Evolutionary conservation across 2,329 filamentous ascomycete species (phyloP).

Genomic region (Pezicula carpinea): DNA sequence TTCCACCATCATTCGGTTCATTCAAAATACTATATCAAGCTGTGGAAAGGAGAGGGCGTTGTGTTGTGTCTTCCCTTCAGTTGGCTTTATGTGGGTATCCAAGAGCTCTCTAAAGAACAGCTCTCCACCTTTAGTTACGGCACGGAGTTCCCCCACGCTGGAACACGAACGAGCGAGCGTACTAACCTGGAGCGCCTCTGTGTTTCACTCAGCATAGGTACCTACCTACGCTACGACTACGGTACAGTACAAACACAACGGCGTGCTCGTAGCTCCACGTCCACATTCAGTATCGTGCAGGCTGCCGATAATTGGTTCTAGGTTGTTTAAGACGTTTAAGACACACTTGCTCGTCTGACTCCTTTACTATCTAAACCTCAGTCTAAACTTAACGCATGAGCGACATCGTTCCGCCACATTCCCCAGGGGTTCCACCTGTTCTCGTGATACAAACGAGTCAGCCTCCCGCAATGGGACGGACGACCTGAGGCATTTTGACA

Average conservation of each 20-base stretch:
- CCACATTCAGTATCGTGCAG: too few relatives aligned
- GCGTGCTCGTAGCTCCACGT: background rate
- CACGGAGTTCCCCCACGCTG: background rate
- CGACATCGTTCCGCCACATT: too few relatives aligned
- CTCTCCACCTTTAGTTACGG: constrained; percentile 1
- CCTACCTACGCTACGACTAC: too few relatives aligned
- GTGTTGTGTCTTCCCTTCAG: background rate
- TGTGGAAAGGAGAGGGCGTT: background rate
- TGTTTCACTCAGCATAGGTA: background rate
- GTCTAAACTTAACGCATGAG: background rate
- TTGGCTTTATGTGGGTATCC: background rate
- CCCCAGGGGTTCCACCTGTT: too few relatives aligned
- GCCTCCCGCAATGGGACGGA: background rate
- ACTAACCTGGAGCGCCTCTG: background rate
- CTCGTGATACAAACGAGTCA: background rate
- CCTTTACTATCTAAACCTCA: background rate
- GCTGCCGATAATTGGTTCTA: background rate
- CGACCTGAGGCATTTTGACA: too few relatives aligned
- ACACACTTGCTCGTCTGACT: constrained; percentile 1
- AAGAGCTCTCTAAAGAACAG: background rate
- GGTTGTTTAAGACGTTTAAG: background rate
- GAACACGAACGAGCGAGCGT: background rate
- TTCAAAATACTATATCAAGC: background rate
- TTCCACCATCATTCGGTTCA: too few relatives aligned
- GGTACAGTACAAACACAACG: background rate